phyloP scores from a whole-genome alignment of 371 early-diverging fungal species.

The Blakeslea trispora region DNA sequence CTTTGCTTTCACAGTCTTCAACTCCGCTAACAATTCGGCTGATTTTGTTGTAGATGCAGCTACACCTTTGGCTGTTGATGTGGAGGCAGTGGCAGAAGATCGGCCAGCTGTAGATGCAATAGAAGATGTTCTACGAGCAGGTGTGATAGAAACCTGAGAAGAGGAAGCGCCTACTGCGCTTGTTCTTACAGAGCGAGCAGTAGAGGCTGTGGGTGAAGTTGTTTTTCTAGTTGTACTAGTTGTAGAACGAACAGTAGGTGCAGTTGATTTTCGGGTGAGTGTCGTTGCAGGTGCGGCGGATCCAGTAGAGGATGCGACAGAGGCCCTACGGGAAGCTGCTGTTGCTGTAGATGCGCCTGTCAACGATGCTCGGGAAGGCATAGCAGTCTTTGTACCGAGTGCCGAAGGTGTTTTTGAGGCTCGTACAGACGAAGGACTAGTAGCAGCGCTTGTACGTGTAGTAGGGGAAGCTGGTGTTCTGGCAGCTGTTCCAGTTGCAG shows the following conservation, averaged over 20 bases:
- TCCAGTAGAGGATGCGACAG: slow-evolving; percentile 15
- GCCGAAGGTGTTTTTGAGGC: background rate
- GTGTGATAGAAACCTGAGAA: background rate
- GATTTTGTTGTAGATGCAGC: slow-evolving; percentile 15
- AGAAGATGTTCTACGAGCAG: slow-evolving; percentile 23
- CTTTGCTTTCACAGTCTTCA: slow-evolving; percentile 29
- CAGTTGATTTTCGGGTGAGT: slow-evolving; percentile 8
- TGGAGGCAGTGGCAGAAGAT: slow-evolving; percentile 15
- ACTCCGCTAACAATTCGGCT: slow-evolving; percentile 25
- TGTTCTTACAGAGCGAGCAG: slow-evolving; percentile 15
- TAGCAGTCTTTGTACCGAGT: background rate
- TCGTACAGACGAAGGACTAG: background rate
- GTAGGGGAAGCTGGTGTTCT: background rate
- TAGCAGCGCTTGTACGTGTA: background rate
- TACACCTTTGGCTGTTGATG: slow-evolving; percentile 5
- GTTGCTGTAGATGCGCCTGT: slow-evolving; percentile 8
- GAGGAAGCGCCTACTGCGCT: slow-evolving; percentile 1
- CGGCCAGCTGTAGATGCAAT: slow-evolving; percentile 12
- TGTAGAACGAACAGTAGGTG: slow-evolving; percentile 5
- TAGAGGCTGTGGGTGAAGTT: slow-evolving; percentile 29
- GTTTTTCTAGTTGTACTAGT: slow-evolving; percentile 8
- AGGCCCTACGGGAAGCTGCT: slow-evolving; percentile 8
- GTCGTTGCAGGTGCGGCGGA: background rate
- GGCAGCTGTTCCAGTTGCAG: slow-evolving; percentile 1
- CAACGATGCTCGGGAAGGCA: slow-evolving; percentile 2